A percentile compares a stretch with the other conserved stretches of the same genome.
phyloP scores from a whole-genome alignment of 768 basidiomycete species.

The Pleurotus pulmonarius region DNA sequence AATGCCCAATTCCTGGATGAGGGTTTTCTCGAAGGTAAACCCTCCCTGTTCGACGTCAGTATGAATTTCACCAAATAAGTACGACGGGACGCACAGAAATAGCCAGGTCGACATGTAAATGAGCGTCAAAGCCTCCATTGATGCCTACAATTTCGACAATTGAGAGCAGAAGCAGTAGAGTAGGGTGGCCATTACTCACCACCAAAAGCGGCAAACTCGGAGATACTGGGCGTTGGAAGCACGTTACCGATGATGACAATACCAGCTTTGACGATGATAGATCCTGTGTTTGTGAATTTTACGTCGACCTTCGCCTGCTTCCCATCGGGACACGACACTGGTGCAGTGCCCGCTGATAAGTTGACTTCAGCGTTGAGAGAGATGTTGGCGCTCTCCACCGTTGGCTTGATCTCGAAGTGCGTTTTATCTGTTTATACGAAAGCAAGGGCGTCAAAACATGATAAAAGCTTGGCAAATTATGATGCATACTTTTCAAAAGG shows the following conservation, averaged over 20 bases:
- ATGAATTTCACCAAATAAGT: background rate
- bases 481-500: constrained; percentile 8
- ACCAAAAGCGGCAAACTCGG: constrained; percentile 22
- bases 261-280: constrained; percentile 21
- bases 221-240: constrained; percentile 24
- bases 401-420: constrained; percentile 7
- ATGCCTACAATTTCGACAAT: constrained; percentile 11
- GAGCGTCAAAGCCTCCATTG: constrained; percentile 23
- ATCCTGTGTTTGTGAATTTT: background rate
- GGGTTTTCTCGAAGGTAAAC: constrained; percentile 22
- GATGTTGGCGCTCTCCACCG: background rate
- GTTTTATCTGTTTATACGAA: constrained; percentile 1
- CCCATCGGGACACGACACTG: background rate
- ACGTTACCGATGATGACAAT: constrained; percentile 16
- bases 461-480: too few relatives aligned
- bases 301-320: background rate
- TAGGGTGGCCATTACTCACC: background rate
- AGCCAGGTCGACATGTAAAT: constrained; percentile 20
- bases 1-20: constrained; percentile 27
- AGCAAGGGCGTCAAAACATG: constrained; percentile 8
- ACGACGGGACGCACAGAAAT: constrained; percentile 17
- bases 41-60: constrained; percentile 15
- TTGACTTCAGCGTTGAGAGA: constrained; percentile 13
- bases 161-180: background rate
- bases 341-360: background rate